Percentiles rank a stretch among this genome's conserved stretches.
These are phyloP conservation scores for Saccharum spontaneum DNA, from an alignment of 176 grass and related monocot species.

Conservation along the genomic window DNA sequence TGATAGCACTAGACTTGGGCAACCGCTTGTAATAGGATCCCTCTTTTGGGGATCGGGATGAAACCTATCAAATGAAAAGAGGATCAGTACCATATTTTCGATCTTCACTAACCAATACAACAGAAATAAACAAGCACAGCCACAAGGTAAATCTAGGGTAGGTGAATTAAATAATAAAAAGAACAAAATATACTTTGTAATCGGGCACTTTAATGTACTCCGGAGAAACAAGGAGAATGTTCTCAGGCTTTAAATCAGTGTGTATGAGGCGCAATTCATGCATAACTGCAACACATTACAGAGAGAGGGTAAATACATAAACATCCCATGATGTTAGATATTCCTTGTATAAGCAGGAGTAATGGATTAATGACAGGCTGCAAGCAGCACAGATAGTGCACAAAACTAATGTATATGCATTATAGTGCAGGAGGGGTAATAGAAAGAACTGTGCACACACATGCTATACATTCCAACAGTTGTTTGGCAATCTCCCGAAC, in stretches of 20 bases:
- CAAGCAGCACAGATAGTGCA: not conserved
- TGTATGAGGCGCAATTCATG: slow-evolving; percentile 98
- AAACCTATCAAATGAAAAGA: slow-evolving; percentile 44
- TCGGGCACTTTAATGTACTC: slow-evolving; percentile 97
- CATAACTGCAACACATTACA: slow-evolving; percentile 94
- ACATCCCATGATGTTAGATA: slow-evolving; percentile 28
- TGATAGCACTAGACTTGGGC: slow-evolving; percentile 91
- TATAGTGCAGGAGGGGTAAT: slow-evolving; percentile 24
- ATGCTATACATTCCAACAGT: slow-evolving; percentile 77
- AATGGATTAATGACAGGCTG: slow-evolving; percentile 30
- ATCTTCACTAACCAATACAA: not conserved
- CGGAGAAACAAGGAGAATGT: slow-evolving; percentile 97
- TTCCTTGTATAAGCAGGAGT: slow-evolving; percentile 9
- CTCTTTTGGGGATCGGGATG: slow-evolving; percentile 57
- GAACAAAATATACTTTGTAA: slow-evolving; percentile 94
- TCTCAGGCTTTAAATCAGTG: slow-evolving; percentile 99
- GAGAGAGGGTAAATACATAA: slow-evolving; percentile 58
- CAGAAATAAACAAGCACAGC: not conserved
- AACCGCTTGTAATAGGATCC: slow-evolving; percentile 74
- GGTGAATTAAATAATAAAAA: slow-evolving; percentile 34
- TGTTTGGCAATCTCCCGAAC: slow-evolving; percentile 78
- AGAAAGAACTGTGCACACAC: slow-evolving; percentile 48
- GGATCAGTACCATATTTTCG: slow-evolving; percentile 22
- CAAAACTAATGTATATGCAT: slow-evolving; percentile 16
- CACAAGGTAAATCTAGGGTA: not conserved